Percentiles rank a stretch among this genome's conserved stretches.
These are phyloP conservation scores for Boletus mariae DNA, from an alignment of 1,284 basidiomycete genomes.

Conservation along the genomic window DNA sequence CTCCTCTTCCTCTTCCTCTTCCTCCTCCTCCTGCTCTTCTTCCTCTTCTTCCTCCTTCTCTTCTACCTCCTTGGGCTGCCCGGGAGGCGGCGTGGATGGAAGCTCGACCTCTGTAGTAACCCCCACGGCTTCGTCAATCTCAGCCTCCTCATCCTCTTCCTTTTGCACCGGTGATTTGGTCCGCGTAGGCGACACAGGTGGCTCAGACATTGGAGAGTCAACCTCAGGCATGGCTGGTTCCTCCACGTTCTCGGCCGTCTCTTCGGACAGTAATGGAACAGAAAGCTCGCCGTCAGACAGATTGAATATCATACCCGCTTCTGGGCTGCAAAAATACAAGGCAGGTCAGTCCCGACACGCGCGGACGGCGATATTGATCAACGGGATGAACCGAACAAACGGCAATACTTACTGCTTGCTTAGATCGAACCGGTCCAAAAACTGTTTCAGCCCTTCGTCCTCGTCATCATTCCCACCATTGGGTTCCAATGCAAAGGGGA, in stretches of 20 bases:
- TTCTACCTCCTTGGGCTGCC: conserved; percentile 9
- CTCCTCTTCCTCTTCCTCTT: conserved; percentile 18
- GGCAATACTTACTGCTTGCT: conserved; percentile 36
- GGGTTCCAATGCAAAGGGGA: conserved; percentile 36
- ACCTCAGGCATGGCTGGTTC: conserved; percentile 17
- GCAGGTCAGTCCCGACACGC: conserved; percentile 6
- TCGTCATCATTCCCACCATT: conserved; percentile 24
- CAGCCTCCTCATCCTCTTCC: conserved; percentile 26
- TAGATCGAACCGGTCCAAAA: conserved; percentile 54
- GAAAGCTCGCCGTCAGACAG: conserved; percentile 30
- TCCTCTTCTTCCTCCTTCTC: background rate
- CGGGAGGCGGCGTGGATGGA: conserved; percentile 16
- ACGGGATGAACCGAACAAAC: background rate
- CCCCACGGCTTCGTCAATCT: conserved; percentile 18
- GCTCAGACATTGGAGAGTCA: conserved; percentile 34
- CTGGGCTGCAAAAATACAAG: conserved; percentile 30
- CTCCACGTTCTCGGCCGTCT: conserved; percentile 6
- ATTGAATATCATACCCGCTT: conserved; percentile 37
- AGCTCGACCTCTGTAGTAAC: conserved; percentile 11
- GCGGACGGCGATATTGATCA: conserved; percentile 3
- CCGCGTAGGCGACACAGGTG: conserved; percentile 27
- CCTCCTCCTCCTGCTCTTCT: conserved; percentile 16
- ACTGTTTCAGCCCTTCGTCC: conserved; percentile 44
- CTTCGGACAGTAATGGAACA: conserved; percentile 17
- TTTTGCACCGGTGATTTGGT: conserved; percentile 21